Conservation (phyloP, 2,329 filamentous ascomycete species). For the Cladosporium austrohemisphaericum region DNA sequence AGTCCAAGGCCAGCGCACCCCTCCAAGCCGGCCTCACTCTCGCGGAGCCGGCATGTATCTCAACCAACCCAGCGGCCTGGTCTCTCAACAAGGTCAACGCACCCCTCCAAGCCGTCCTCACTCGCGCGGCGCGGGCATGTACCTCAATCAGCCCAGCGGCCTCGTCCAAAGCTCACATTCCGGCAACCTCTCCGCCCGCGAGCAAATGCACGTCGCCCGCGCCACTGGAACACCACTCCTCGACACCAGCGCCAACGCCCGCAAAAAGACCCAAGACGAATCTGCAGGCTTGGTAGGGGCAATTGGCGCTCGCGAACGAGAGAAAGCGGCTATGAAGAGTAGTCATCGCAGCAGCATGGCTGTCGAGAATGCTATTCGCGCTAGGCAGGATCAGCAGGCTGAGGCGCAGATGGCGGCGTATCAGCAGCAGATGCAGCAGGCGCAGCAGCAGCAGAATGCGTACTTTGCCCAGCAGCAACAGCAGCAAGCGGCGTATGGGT, state of each 20-base stretch:
- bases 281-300: constrained; percentile 65
- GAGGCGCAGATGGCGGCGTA: constrained; percentile 40
- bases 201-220: constrained; percentile 84
- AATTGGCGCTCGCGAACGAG: constrained; percentile 74
- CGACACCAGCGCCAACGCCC: constrained; percentile 55
- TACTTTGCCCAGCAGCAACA: constrained; percentile 27
- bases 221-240: constrained; percentile 75
- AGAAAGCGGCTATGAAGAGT: constrained; percentile 67
- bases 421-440: constrained; percentile 32
- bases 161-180: constrained; percentile 22
- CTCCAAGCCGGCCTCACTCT: constrained; percentile 30
- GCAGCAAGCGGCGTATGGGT: neutral
- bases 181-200: constrained; percentile 70
- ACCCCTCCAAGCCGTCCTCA: constrained; percentile 30
- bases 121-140: constrained; percentile 30
- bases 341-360: constrained; percentile 61
- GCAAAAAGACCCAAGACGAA: constrained; percentile 30
- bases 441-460: constrained; percentile 26
- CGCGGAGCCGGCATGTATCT: constrained; percentile 28
- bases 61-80: no score
- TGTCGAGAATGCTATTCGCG: constrained; percentile 65
- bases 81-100: constrained; percentile 16
- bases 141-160: constrained; percentile 39
- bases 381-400: constrained; percentile 50
- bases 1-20: constrained; percentile 22